These are phyloP conservation scores for Hortiboletus rubellus DNA, from an alignment of 1,284 basidiomycete genomes.

Conservation along the genomic window DNA sequence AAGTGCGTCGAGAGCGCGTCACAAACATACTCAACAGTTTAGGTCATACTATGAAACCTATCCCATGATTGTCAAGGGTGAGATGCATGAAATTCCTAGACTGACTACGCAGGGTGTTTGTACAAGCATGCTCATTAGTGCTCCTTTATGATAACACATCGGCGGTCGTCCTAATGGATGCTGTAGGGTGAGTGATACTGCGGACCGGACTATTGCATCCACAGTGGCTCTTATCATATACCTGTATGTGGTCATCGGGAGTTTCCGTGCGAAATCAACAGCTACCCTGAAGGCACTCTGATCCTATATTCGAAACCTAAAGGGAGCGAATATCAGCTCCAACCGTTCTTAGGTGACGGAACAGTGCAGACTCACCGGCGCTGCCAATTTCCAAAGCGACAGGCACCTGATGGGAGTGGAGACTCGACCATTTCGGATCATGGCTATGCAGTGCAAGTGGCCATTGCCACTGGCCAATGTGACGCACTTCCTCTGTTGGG, in stretches of 20 bases:
- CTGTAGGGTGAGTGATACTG: background rate
- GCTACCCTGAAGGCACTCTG: slow-evolving; percentile 1
- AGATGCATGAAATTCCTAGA: background rate
- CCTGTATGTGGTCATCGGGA: background rate
- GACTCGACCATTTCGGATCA: slow-evolving; percentile 14
- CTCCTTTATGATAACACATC: background rate
- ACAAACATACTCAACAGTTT: background rate
- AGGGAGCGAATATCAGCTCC: background rate
- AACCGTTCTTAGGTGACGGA: background rate
- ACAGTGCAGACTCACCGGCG: background rate
- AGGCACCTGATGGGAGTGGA: background rate
- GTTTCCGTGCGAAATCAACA: background rate
- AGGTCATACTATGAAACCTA: slow-evolving; percentile 5
- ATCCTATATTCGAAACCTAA: background rate
- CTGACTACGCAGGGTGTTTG: background rate
- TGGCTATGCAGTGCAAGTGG: slow-evolving; percentile 10
- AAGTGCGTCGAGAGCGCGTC: slow-evolving; percentile 13
- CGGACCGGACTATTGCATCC: too few relatives aligned
- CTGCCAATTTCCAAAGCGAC: background rate
- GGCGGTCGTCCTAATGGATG: background rate
- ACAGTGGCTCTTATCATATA: too few relatives aligned
- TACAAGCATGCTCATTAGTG: background rate
- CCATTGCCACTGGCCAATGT: background rate
- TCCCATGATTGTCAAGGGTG: slow-evolving; percentile 7
- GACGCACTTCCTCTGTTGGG: slow-evolving; percentile 6